phyloP scores from a whole-genome alignment of 352 stramenopile genomes.

The Pythium oligandrum region DNA sequence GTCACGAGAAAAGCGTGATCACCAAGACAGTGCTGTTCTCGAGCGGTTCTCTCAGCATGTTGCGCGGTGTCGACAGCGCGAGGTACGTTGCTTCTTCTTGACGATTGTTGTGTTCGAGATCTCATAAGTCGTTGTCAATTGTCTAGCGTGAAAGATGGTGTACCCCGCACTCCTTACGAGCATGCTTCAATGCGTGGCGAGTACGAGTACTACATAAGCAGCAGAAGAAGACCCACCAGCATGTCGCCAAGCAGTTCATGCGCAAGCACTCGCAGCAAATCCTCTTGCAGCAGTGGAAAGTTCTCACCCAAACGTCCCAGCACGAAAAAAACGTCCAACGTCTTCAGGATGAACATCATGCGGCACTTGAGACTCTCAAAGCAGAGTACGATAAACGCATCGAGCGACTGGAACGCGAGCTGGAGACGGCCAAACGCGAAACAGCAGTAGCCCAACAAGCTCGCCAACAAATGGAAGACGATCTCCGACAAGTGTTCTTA shows the following conservation, averaged over 20 bases:
- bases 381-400: not conserved
- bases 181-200: constrained; percentile 16
- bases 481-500: constrained; percentile 62
- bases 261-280: constrained; percentile 9
- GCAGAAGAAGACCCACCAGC: constrained; percentile 7
- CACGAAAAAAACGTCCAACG: constrained; percentile 7
- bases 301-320: constrained; percentile 8
- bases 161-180: constrained; percentile 1
- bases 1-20: constrained; percentile 6
- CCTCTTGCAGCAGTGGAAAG: constrained; percentile 13
- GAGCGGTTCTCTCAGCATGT: constrained; percentile 29
- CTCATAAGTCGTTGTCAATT: not conserved
- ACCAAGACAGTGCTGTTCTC: constrained; percentile 12
- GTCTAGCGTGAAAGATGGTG: constrained; percentile 4
- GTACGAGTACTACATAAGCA: not conserved
- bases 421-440: constrained; percentile 31
- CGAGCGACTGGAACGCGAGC: constrained; percentile 32
- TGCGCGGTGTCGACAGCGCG: constrained; percentile 13
- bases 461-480: constrained; percentile 47
- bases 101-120: not conserved
- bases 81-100: constrained; percentile 10
- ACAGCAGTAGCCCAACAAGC: constrained; percentile 32
- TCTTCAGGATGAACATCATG: constrained; percentile 3
- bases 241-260: constrained; percentile 7
- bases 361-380: not conserved